Evolutionary conservation across 345 rosid genomes (phyloP).

Genomic region (Mangifera indica): DNA sequence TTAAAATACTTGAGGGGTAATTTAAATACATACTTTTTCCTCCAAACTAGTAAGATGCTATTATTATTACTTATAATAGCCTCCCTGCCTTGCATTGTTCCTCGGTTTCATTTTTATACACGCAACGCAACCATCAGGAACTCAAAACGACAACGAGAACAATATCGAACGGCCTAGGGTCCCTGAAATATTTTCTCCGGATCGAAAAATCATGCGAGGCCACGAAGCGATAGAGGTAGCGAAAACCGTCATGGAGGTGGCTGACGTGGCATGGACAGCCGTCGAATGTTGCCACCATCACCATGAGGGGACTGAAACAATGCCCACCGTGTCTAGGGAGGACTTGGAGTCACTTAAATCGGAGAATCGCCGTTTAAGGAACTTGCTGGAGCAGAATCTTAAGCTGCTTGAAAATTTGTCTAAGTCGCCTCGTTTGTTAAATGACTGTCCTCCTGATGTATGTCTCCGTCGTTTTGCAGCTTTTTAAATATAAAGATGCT

Average conservation of each 20-base stretch:
- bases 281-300: conserved; percentile 55
- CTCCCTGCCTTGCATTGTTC: background rate
- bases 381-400: conserved; percentile 67
- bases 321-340: conserved; percentile 9
- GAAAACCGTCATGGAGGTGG: conserved; percentile 93
- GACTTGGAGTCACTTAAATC: conserved; percentile 57
- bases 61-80: background rate
- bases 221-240: conserved; percentile 77
- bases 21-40: background rate
- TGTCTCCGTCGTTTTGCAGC: conserved; percentile 19
- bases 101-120: background rate
- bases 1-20: background rate
- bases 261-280: conserved; percentile 89
- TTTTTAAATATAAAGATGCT: background rate
- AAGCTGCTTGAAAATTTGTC: conserved; percentile 68
- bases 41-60: too few species aligned
- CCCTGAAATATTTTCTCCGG: background rate
- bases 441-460: conserved; percentile 84
- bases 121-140: conserved; percentile 12
- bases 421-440: conserved; percentile 53
- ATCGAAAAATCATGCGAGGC: conserved; percentile 36
- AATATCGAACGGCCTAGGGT: background rate
- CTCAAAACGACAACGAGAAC: background rate
- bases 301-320: conserved; percentile 13
- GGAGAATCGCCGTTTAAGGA: conserved; percentile 65